Conservation (phyloP, 257 asterid genomes). For the Cruciata laevipes region DNA sequence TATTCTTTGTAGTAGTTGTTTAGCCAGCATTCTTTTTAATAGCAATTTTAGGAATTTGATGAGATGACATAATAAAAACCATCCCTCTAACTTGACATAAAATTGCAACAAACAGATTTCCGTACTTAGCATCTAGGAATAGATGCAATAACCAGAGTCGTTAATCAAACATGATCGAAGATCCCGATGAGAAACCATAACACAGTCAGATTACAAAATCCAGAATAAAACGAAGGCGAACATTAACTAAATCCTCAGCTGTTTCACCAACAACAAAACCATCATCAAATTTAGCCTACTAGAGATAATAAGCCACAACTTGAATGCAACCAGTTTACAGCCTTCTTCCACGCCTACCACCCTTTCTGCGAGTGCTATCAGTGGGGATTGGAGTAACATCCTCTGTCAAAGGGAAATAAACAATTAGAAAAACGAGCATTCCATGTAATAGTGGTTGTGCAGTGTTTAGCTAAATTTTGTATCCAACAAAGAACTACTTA, state of each 20-base stretch:
- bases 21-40: too few relatives aligned
- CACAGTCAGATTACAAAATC: constrained; percentile 1
- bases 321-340: constrained; percentile 25
- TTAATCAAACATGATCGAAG: too few relatives aligned
- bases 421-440: neutral
- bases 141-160: too few relatives aligned
- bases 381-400: constrained; percentile 92
- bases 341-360: constrained; percentile 93
- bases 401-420: constrained; percentile 36
- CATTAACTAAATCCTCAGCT: neutral
- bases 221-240: neutral
- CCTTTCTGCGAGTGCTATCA: constrained; percentile 86
- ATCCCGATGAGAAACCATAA: too few relatives aligned
- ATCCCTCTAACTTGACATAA: too few relatives aligned
- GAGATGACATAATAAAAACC: too few relatives aligned
- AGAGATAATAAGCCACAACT: neutral
- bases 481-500: too few relatives aligned
- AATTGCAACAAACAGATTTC: too few relatives aligned
- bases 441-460: too few relatives aligned
- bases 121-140: too few relatives aligned
- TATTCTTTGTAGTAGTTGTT: too few relatives aligned
- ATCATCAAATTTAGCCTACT: neutral
- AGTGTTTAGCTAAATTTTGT: neutral
- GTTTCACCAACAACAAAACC: constrained; percentile 8
- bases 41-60: too few relatives aligned